Base-by-base conservation (phyloP, 2,329 filamentous ascomycete species). In the Paracoccidioides lutzii region DNA sequence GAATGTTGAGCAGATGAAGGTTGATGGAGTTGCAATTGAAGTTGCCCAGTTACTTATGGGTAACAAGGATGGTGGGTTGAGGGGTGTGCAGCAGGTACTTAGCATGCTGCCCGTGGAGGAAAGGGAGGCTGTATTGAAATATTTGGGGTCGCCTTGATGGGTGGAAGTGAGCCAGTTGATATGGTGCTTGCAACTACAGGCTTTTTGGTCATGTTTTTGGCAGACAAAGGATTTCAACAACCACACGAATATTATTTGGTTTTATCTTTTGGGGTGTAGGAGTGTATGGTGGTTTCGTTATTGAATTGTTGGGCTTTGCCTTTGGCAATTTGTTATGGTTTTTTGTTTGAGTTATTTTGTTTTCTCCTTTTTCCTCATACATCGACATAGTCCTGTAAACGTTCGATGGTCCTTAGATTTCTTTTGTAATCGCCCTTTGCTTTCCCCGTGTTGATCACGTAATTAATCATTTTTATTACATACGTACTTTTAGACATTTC, bases 21-120 rank as follows among this genome's bases (percentile, higher is more conserved):
- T 81, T 4, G 88, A 95, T 58, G 80, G 82, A 44, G 78, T 87
- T 33, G 81, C 83, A 5, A 77, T 78, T 56, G 83, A 88, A 64
- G 81, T 89, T 63, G 85, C 88, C 6, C 80, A 83, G 53, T 66
- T 88, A 58, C 73, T 88, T 67, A 76, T 82, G 62, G 77, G 78
- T 55, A 83, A 85, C 67, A 81, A 81, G 67, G 81, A 83, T 60
- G 82, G 81, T 60, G 84, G 82, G 46, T 81, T 95, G 68, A 90
- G 87, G 78, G 91, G 93, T 65, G 83, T 98, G 28, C 84, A 89
- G 65, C 85, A 91, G 63, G 81, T 95, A 60, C 74, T 97, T 63
- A 83, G 85, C 65, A 90, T 91, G 70, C 81, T 98, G 76, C 89
- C 90, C 15, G 85, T 90, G 52, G 83, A 82, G 61, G 90, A 98